These are phyloP conservation scores for Cucumis melo DNA, from an alignment of 306 rosid genomes.

Conservation along the genomic window DNA sequence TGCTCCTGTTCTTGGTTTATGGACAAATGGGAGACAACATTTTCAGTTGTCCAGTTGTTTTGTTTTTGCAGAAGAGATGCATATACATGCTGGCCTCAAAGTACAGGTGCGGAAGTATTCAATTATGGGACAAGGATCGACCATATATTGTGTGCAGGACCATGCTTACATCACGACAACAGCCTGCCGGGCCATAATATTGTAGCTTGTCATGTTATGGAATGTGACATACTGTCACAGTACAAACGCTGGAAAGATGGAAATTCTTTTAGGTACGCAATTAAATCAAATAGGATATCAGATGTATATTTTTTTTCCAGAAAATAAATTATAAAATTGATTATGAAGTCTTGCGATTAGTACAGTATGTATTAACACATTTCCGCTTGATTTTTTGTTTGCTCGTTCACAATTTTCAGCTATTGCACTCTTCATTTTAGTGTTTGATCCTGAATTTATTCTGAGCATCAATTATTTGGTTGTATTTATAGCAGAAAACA, in stretches of 20 bases:
- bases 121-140: slow-evolving; percentile 87
- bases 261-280: slow-evolving; percentile 43
- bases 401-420: background rate
- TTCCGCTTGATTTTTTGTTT: background rate
- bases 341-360: background rate
- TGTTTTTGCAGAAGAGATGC: slow-evolving; percentile 53
- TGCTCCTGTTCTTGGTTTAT: background rate
- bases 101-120: slow-evolving; percentile 81
- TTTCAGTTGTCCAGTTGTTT: background rate
- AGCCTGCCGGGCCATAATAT: slow-evolving; percentile 54
- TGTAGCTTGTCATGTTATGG: slow-evolving; percentile 58
- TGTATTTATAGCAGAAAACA: background rate
- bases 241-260: slow-evolving; percentile 88
- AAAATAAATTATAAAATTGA: background rate
- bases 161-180: slow-evolving; percentile 57
- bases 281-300: background rate
- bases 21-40: background rate
- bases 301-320: background rate
- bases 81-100: slow-evolving; percentile 91
- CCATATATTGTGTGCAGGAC: slow-evolving; percentile 71
- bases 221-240: slow-evolving; percentile 71
- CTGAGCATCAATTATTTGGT: background rate
- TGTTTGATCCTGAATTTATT: background rate
- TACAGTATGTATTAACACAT: background rate
- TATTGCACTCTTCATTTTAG: background rate